Percentiles rank a stretch among this genome's conserved stretches.
Evolutionary conservation across 2,329 filamentous ascomycete genomes (phyloP).

Genomic region (Aspergillus cejpii): DNA sequence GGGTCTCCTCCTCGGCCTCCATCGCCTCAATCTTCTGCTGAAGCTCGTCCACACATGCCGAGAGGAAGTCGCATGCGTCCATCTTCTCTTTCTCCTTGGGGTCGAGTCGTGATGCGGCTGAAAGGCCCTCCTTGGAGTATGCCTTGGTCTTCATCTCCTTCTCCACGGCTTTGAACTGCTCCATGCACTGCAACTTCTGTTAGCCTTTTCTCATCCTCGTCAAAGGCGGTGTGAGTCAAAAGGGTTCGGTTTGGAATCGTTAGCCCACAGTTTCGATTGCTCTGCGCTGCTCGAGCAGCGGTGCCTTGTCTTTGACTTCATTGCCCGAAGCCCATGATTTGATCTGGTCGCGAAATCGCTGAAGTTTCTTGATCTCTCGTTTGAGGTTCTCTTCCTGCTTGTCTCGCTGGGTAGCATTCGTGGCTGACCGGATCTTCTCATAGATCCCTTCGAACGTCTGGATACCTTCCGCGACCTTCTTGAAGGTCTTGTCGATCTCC

Average conservation of each 20-base stretch:
- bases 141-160: slow-evolving; percentile 99
- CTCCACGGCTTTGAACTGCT: slow-evolving; percentile 99
- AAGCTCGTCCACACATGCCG: slow-evolving; percentile 80
- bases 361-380: slow-evolving; percentile 99
- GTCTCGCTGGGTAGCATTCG: slow-evolving; percentile 91
- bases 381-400: slow-evolving; percentile 97
- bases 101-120: slow-evolving; percentile 84
- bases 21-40: slow-evolving; percentile 88
- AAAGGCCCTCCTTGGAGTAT: slow-evolving; percentile 95
- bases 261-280: slow-evolving; percentile 82
- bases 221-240: slow-evolving; percentile 6
- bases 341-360: slow-evolving; percentile 94
- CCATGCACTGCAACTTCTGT: slow-evolving; percentile 57
- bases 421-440: slow-evolving; percentile 92
- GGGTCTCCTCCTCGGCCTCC: slow-evolving; percentile 79
- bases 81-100: slow-evolving; percentile 96
- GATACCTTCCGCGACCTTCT: slow-evolving; percentile 92
- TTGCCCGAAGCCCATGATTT: slow-evolving; percentile 98
- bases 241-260: slow-evolving; percentile 9
- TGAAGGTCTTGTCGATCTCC: slow-evolving; percentile 99
- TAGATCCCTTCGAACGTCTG: slow-evolving; percentile 89
- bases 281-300: slow-evolving; percentile 85
- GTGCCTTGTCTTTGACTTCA: slow-evolving; percentile 99
- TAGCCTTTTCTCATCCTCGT: slow-evolving; percentile 17
- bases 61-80: slow-evolving; percentile 80